Evolutionary conservation across 139 green algal species (phyloP).

Genomic region (Micractinium sp.): DNA sequence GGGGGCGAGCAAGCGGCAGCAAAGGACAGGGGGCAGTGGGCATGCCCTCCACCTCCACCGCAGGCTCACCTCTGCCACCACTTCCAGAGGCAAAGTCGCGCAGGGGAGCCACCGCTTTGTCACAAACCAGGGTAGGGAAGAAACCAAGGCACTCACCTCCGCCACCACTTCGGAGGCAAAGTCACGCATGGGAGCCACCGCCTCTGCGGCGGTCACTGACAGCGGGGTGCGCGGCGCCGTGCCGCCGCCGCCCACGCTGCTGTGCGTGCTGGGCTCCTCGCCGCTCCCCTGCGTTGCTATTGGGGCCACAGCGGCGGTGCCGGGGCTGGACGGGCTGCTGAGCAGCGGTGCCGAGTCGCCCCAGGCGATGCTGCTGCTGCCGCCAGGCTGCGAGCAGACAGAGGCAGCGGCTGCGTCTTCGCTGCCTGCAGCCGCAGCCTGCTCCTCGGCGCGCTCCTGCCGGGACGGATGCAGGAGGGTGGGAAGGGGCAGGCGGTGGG

Average conservation of each 20-base stretch:
- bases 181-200: neutral
- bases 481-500: neutral
- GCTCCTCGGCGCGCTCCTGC: conserved; percentile 10
- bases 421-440: neutral
- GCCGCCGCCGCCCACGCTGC: neutral
- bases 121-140: too few species aligned
- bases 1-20: too few species aligned
- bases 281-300: neutral
- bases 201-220: neutral
- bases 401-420: neutral
- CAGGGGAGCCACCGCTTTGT: conserved; percentile 1
- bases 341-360: too few species aligned
- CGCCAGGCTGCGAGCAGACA: neutral
- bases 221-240: neutral
- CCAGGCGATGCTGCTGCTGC: neutral
- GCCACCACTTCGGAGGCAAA: conserved; percentile 17
- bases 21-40: too few species aligned
- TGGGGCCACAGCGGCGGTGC: neutral
- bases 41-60: too few species aligned
- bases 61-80: neutral
- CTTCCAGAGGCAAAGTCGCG: conserved; percentile 18
- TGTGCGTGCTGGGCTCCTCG: neutral
- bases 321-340: neutral
- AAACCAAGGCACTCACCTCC: neutral
- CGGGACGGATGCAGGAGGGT: neutral